These are phyloP conservation scores for Solanum pimpinellifolium DNA, from an alignment of 257 asterid genomes.

Conservation along the genomic window DNA sequence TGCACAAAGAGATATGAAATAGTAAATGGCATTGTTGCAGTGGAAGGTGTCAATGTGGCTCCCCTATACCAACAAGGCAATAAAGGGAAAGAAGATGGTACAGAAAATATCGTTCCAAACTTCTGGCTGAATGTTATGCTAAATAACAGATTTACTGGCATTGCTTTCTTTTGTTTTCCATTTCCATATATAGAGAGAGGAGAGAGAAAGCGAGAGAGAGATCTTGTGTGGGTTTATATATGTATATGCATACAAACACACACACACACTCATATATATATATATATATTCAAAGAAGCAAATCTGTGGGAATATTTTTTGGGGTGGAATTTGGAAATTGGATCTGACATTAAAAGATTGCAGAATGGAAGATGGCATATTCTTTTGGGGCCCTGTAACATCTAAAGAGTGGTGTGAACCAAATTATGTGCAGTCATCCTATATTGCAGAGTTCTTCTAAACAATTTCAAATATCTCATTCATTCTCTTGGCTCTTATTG, in stretches of 20 bases:
- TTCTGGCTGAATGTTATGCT: no score
- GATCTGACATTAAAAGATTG: neutral
- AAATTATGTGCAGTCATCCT: conserved; percentile 79
- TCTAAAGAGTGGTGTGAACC: conserved; percentile 98
- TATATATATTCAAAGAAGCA: neutral
- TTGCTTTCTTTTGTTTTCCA: no score
- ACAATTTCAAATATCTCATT: conserved; percentile 73
- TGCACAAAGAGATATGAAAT: no score
- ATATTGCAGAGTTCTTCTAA: conserved; percentile 84
- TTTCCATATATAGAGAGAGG: neutral
- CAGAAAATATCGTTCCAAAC: no score
- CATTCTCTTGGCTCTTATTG: conserved; percentile 69
- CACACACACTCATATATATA: neutral
- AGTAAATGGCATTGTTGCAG: no score
- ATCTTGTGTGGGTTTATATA: neutral
- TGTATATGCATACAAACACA: neutral
- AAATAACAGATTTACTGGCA: no score
- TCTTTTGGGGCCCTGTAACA: conserved; percentile 98
- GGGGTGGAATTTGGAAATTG: neutral
- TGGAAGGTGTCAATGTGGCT: no score
- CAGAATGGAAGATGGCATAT: conserved; percentile 50
- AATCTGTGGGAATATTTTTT: neutral
- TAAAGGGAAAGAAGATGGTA: no score
- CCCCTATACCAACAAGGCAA: no score
- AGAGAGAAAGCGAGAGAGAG: neutral